Evolutionary conservation across 768 basidiomycete genomes (phyloP).

Genomic region (button mushroom (Agaricus bisporus)): DNA sequence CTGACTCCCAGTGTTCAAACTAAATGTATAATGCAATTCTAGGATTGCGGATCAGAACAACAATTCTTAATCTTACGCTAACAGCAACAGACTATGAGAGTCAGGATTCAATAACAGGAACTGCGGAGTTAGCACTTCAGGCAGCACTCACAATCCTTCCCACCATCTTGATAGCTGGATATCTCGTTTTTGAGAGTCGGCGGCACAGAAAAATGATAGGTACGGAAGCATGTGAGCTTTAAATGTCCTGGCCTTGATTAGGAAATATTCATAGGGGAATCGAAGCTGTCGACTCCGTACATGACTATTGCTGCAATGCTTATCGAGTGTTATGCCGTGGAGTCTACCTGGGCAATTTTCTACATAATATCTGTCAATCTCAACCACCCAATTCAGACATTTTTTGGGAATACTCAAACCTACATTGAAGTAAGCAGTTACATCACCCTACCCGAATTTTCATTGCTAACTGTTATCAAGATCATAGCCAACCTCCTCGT

Average conservation of each 20-base stretch:
- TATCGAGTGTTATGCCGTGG: background rate
- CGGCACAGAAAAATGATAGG: background rate
- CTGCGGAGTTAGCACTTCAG: background rate
- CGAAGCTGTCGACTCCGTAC: background rate
- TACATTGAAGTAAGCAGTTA: too few species aligned
- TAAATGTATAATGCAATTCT: background rate
- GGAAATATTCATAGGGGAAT: background rate
- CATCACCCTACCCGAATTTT: too few species aligned
- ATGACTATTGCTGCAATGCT: background rate
- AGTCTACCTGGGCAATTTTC: background rate
- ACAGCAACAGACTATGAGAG: background rate
- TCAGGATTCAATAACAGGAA: background rate
- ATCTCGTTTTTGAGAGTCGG: background rate
- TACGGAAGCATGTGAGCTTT: background rate
- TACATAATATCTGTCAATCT: too few species aligned
- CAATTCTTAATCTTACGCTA: background rate
- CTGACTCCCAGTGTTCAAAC: background rate
- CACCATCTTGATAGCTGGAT: background rate
- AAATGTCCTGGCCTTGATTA: too few species aligned
- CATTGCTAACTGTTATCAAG: too few species aligned
- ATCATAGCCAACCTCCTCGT: background rate
- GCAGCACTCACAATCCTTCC: background rate
- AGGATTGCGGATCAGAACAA: background rate
- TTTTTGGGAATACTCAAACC: too few species aligned
- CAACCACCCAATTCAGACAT: too few species aligned